phyloP scores from a whole-genome alignment of 768 basidiomycete genomes.

The Paxillus ammoniavirescens region DNA sequence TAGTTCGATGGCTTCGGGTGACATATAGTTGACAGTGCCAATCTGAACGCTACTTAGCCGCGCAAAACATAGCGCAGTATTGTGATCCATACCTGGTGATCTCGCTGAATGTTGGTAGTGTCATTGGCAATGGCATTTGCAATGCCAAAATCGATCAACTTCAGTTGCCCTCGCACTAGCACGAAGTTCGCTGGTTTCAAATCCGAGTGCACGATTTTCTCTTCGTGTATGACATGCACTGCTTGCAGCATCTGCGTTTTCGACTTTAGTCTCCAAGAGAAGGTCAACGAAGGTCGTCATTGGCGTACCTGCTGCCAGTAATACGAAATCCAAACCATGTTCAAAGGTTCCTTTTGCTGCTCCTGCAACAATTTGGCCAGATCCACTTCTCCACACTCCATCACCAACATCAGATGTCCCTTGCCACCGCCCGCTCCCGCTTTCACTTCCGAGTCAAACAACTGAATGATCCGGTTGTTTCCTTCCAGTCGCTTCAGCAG shows the following conservation, averaged over 20 bases:
- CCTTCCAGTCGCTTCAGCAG: slow-evolving; percentile 92
- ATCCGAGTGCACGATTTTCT: slow-evolving; percentile 98
- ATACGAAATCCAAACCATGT: slow-evolving; percentile 92
- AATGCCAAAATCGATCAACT: slow-evolving; percentile 99
- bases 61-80: neutral
- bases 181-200: slow-evolving; percentile 99
- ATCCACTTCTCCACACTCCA: slow-evolving; percentile 97
- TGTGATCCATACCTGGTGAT: slow-evolving; percentile 69
- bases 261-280: neutral
- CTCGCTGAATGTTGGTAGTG: slow-evolving; percentile 96
- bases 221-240: slow-evolving; percentile 97
- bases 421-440: slow-evolving; percentile 60
- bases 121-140: slow-evolving; percentile 98
- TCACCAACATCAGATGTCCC: slow-evolving; percentile 78
- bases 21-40: slow-evolving; percentile 99
- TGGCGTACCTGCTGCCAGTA: slow-evolving; percentile 91
- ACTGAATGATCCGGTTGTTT: slow-evolving; percentile 86
- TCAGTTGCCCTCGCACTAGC: slow-evolving; percentile 89
- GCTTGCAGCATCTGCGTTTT: slow-evolving; percentile 87
- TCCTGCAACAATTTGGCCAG: slow-evolving; percentile 81
- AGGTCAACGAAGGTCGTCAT: neutral
- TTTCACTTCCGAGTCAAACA: slow-evolving; percentile 89
- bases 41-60: slow-evolving; percentile 49
- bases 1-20: slow-evolving; percentile 92
- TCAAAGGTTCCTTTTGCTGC: slow-evolving; percentile 78